Conservation (phyloP, 1,284 basidiomycete genomes). For the Earliella scabrosa region DNA sequence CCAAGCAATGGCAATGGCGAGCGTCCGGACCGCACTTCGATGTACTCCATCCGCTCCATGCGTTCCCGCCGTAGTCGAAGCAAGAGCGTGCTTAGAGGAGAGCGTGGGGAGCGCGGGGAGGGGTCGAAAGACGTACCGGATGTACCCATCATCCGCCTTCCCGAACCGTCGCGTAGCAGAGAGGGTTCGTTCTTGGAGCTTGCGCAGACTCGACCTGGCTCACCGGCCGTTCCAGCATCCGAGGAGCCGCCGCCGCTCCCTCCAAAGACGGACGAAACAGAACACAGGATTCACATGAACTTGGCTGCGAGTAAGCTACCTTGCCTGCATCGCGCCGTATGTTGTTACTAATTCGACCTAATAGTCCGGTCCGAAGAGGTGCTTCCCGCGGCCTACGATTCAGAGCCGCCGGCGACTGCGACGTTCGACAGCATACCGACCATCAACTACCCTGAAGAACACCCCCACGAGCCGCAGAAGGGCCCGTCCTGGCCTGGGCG, state of each 20-base stretch:
- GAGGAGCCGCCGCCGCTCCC: conserved; percentile 21
- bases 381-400: neutral
- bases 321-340: too few relatives aligned
- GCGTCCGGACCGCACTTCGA: conserved; percentile 18
- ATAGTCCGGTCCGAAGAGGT: conserved; percentile 14
- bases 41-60: conserved; percentile 15
- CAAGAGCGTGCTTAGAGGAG: conserved; percentile 28
- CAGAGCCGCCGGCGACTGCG: conserved; percentile 7
- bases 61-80: conserved; percentile 26
- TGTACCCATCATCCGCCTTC: conserved; percentile 28
- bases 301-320: conserved; percentile 8
- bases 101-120: conserved; percentile 10
- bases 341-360: neutral
- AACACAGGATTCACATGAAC: neutral
- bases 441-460: conserved; percentile 28
- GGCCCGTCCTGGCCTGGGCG: conserved; percentile 17
- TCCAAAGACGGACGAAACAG: conserved; percentile 6
- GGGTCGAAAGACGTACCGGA: conserved; percentile 16
- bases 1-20: conserved; percentile 22
- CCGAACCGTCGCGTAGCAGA: conserved; percentile 19
- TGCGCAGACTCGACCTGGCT: conserved; percentile 30
- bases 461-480: conserved; percentile 18
- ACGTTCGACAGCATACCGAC: conserved; percentile 18
- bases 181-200: conserved; percentile 35
- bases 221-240: conserved; percentile 20